Evolutionary conservation across 1,284 basidiomycete genomes (phyloP).

Genomic region (Gomphus sp.): DNA sequence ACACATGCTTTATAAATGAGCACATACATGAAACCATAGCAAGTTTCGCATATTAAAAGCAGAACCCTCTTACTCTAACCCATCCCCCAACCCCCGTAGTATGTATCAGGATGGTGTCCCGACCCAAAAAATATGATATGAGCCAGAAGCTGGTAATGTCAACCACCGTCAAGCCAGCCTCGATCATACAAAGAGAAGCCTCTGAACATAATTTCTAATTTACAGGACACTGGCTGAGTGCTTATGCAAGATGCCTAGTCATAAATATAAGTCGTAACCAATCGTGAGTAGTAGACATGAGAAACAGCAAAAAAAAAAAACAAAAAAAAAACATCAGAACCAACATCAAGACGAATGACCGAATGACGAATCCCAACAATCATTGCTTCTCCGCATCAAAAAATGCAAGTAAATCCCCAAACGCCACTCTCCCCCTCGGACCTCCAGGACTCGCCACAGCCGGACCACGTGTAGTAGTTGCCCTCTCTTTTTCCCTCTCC

Average conservation of each 20-base stretch:
- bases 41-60: not conserved
- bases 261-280: not conserved
- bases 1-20: not conserved
- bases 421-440: slow-evolving; percentile 54
- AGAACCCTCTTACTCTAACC: no score
- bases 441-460: slow-evolving; percentile 1
- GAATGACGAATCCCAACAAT: slow-evolving; percentile 1
- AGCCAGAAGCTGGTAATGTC: no score
- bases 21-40: not conserved
- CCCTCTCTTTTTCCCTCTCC: slow-evolving; percentile 10
- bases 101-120: no score
- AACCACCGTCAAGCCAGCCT: no score
- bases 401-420: slow-evolving; percentile 72
- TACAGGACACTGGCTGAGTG: not conserved
- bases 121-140: no score
- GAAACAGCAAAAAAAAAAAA: no score
- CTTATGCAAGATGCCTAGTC: not conserved
- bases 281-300: not conserved
- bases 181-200: no score
- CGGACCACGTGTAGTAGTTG: not conserved
- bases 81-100: no score
- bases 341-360: not conserved
- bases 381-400: slow-evolving; percentile 60
- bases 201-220: no score
- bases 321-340: not conserved